Evolutionary conservation across 306 rosid genomes (phyloP).

Genomic region (Pyrus bretschneideri): DNA sequence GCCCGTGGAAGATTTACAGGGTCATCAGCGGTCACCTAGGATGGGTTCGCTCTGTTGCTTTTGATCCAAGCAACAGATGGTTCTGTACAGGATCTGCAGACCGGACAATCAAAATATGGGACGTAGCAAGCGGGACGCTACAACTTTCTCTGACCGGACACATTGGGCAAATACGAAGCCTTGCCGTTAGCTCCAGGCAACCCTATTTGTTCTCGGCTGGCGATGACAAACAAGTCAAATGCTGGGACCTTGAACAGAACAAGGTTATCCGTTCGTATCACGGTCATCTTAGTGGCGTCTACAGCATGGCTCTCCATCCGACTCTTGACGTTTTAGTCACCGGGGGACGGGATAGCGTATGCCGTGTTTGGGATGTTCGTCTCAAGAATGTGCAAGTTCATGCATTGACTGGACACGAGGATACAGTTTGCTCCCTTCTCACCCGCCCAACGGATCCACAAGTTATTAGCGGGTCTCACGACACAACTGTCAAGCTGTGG

Average conservation of each 20-base stretch:
- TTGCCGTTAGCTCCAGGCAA: slow-evolving; percentile 75
- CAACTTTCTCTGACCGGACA: slow-evolving; percentile 91
- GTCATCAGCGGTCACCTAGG: slow-evolving; percentile 95
- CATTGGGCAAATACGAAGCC: slow-evolving; percentile 90
- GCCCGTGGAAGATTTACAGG: slow-evolving; percentile 93
- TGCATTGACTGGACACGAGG: slow-evolving; percentile 84
- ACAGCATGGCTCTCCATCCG: slow-evolving; percentile 92
- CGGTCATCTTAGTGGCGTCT: slow-evolving; percentile 96
- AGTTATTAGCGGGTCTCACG: slow-evolving; percentile 96
- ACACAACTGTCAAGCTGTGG: slow-evolving; percentile 87
- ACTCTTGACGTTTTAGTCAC: slow-evolving; percentile 81
- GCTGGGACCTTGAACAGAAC: slow-evolving; percentile 99
- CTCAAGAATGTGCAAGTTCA: slow-evolving; percentile 68
- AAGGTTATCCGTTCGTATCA: slow-evolving; percentile 93
- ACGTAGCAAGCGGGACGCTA: slow-evolving; percentile 71
- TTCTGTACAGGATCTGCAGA: slow-evolving; percentile 97
- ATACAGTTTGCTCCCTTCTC: slow-evolving; percentile 91
- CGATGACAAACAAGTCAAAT: slow-evolving; percentile 96
- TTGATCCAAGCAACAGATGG: slow-evolving; percentile 97
- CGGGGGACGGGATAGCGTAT: slow-evolving; percentile 98
- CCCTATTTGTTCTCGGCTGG: slow-evolving; percentile 98
- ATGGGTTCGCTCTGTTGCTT: slow-evolving; percentile 95
- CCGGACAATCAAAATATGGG: slow-evolving; percentile 98
- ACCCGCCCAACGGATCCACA: slow-evolving; percentile 92
- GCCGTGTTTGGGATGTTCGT: slow-evolving; percentile 99